Evolutionary conservation across 2,329 filamentous ascomycete species (phyloP).

Genomic region (Alternaria sp.): DNA sequence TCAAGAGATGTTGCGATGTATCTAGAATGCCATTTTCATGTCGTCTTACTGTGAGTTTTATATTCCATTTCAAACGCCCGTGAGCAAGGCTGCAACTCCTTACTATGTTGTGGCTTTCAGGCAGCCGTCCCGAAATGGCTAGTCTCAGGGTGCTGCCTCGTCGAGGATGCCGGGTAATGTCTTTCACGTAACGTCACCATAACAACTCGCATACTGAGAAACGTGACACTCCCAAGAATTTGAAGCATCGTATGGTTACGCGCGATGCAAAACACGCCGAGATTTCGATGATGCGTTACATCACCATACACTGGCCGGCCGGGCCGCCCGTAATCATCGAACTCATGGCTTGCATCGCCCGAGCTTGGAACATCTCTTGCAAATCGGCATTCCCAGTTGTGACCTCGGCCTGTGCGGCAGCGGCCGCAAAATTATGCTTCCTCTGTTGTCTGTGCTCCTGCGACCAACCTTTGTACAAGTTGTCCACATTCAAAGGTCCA

Average conservation of each 20-base stretch:
- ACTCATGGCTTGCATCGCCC: not conserved
- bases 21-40: not conserved
- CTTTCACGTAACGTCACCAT: not conserved
- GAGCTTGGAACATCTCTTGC: not conserved
- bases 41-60: not conserved
- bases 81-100: not conserved
- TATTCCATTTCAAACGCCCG: not conserved
- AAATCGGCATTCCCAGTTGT: not conserved
- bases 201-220: not conserved
- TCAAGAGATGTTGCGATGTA: not conserved
- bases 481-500: not conserved
- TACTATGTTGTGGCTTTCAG: not conserved
- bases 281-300: not conserved
- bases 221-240: not conserved
- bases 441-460: not conserved
- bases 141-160: not conserved
- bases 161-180: not conserved
- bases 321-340: not conserved
- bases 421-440: not conserved
- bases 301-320: not conserved
- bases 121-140: not conserved
- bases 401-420: not conserved
- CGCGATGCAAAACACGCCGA: not conserved
- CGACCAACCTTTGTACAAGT: not conserved
- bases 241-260: not conserved